Evolutionary conservation across 2,329 filamentous ascomycete species (phyloP).

Genomic region (Epichloe hybrida): DNA sequence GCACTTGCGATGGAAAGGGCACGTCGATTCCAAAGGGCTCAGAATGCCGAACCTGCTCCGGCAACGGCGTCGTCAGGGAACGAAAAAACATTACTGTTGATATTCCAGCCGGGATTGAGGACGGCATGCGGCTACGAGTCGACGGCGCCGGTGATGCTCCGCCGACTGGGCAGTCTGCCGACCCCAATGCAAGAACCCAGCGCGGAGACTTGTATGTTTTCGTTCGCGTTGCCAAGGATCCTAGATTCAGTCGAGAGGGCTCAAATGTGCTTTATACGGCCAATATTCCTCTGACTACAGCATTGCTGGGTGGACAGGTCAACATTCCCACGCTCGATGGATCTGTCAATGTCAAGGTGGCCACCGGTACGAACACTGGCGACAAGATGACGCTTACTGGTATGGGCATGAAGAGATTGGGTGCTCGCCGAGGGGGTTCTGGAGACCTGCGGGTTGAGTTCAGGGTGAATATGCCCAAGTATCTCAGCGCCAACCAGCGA

Average conservation of each 20-base stretch:
- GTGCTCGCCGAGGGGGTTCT: slow-evolving; percentile 48
- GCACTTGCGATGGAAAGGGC: slow-evolving; percentile 67
- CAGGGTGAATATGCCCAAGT: slow-evolving; percentile 91
- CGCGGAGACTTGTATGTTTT: slow-evolving; percentile 85
- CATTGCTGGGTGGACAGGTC: slow-evolving; percentile 81
- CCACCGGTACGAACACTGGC: slow-evolving; percentile 81
- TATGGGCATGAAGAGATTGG: slow-evolving; percentile 86
- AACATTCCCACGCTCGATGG: slow-evolving; percentile 82
- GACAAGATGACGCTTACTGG: slow-evolving; percentile 81
- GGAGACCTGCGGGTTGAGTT: slow-evolving; percentile 92
- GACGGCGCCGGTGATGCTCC: slow-evolving; percentile 80
- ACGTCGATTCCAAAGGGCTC: slow-evolving; percentile 62
- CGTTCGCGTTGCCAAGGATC: slow-evolving; percentile 77
- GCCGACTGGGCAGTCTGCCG: slow-evolving; percentile 54
- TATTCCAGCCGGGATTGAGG: slow-evolving; percentile 89
- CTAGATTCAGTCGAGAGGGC: slow-evolving; percentile 76
- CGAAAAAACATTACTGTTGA: slow-evolving; percentile 76
- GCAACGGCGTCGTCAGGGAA: slow-evolving; percentile 74
- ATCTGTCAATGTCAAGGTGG: slow-evolving; percentile 79
- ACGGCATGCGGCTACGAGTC: slow-evolving; percentile 84
- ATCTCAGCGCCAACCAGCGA: slow-evolving; percentile 77
- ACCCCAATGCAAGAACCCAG: slow-evolving; percentile 49
- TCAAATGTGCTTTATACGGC: slow-evolving; percentile 90
- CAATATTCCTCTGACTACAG: slow-evolving; percentile 81
- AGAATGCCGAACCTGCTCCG: slow-evolving; percentile 67